Percentiles rank a stretch among this genome's conserved stretches.
Conservation (phyloP, 169 alveolate species). For the Plasmodium reichenowi region DNA sequence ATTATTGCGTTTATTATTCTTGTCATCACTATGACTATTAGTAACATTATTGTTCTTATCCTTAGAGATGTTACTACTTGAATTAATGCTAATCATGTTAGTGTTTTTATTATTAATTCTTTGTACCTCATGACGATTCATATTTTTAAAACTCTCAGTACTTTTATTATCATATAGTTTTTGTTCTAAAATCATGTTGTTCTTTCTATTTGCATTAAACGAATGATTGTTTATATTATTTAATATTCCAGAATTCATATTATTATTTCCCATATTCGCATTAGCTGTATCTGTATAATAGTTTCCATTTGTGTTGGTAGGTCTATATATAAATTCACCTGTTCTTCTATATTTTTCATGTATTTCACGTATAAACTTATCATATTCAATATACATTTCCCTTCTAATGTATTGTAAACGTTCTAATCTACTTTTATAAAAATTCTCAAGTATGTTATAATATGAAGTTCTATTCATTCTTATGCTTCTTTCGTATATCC, state of each 20-base stretch:
- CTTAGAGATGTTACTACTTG: not conserved
- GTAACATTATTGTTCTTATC: not conserved
- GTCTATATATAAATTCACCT: constrained; percentile 17
- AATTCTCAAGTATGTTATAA: too few relatives aligned
- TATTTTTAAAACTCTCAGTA: constrained; percentile 15
- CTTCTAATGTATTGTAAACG: constrained; percentile 1
- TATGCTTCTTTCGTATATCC: too few relatives aligned
- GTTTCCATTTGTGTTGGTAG: constrained; percentile 16
- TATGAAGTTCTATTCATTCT: too few relatives aligned
- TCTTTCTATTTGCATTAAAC: constrained; percentile 41
- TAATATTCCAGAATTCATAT: constrained; percentile 15
- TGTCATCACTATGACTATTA: not conserved
- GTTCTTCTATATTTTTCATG: constrained; percentile 16
- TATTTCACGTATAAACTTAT: constrained; percentile 1
- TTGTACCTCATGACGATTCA: not conserved
- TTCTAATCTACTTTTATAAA: too few relatives aligned
- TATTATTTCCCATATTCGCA: not conserved
- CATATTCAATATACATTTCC: constrained; percentile 12
- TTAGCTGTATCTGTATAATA: constrained; percentile 5
- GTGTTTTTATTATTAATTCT: not conserved
- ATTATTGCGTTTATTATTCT: not conserved
- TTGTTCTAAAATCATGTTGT: constrained; percentile 20
- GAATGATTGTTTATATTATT: constrained; percentile 34
- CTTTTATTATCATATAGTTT: not conserved
- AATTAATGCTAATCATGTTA: constrained; percentile 5